phyloP scores from a whole-genome alignment of 2,329 filamentous ascomycete species.

The Aureobasidium sp. region DNA sequence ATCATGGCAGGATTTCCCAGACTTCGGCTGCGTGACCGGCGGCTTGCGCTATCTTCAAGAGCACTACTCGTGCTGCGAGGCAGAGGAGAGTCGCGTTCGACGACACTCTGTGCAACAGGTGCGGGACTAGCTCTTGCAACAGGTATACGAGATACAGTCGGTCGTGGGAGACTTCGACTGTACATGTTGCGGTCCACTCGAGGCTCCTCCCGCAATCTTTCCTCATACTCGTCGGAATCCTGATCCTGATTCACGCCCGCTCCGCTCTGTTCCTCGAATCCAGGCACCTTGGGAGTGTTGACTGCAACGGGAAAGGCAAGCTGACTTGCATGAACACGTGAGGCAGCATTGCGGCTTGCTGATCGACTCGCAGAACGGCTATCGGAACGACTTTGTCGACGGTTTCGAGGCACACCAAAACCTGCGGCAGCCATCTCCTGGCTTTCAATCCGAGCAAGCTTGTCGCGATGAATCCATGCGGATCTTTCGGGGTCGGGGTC shows the following conservation, averaged over 20 bases:
- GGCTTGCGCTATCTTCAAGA: slow-evolving; percentile 46
- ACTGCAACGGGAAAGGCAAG: not conserved
- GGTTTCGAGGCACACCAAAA: slow-evolving; percentile 47
- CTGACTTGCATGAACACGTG: not conserved
- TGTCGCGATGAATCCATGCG: slow-evolving; percentile 81
- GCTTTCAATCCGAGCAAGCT: slow-evolving; percentile 71
- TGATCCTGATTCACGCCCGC: not conserved
- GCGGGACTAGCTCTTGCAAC: slow-evolving; percentile 70
- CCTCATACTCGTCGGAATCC: slow-evolving; percentile 6
- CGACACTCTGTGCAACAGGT: slow-evolving; percentile 61
- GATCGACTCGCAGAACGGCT: slow-evolving; percentile 24
- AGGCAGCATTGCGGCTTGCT: slow-evolving; percentile 19
- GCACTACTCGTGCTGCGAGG: slow-evolving; percentile 40
- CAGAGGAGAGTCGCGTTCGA: slow-evolving; percentile 65
- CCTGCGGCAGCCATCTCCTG: slow-evolving; percentile 72
- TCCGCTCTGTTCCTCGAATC: not conserved
- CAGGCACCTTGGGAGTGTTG: not conserved
- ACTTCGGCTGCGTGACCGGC: slow-evolving; percentile 63
- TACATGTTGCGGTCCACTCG: slow-evolving; percentile 45
- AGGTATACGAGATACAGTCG: slow-evolving; percentile 70
- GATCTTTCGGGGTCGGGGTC: slow-evolving; percentile 42
- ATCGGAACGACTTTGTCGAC: slow-evolving; percentile 33
- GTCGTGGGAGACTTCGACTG: slow-evolving; percentile 25
- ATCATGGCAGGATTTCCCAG: slow-evolving; percentile 33
- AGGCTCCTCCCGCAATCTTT: slow-evolving; percentile 24